Conservation (phyloP, 495 filamentous ascomycete genomes). For the Annulohypoxylon bovei region DNA sequence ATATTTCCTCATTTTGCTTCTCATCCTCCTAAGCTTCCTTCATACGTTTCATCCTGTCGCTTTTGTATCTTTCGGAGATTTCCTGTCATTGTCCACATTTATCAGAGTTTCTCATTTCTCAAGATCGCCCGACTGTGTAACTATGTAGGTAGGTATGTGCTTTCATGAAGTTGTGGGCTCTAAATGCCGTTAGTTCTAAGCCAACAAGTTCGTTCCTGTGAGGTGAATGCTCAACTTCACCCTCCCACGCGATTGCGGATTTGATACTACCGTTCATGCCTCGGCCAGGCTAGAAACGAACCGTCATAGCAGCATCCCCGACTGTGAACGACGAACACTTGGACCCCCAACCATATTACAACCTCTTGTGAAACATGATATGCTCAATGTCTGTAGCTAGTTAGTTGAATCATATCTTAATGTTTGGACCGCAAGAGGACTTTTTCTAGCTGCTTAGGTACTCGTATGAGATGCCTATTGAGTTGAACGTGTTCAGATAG, state of each 20-base stretch:
- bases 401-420: too few relatives aligned
- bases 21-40: too few relatives aligned
- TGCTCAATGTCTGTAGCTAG: too few relatives aligned
- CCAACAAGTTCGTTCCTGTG: neutral
- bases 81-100: too few relatives aligned
- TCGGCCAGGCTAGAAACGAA: neutral
- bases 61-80: neutral
- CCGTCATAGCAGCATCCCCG: neutral
- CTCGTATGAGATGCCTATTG: too few relatives aligned
- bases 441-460: too few relatives aligned
- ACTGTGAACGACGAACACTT: neutral
- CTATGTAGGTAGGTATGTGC: too few relatives aligned
- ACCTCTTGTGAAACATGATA: too few relatives aligned
- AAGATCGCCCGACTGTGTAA: too few relatives aligned
- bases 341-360: neutral
- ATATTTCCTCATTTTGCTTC: neutral
- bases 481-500: too few relatives aligned
- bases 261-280: neutral
- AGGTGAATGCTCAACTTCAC: neutral
- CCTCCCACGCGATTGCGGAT: neutral
- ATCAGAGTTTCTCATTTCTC: too few relatives aligned
- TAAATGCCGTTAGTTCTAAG: neutral
- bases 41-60: neutral
- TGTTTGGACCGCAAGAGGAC: too few relatives aligned
- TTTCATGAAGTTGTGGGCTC: neutral